Base-by-base conservation (phyloP, 2,329 filamentous ascomycete species). In the Lachnellula occidentalis region DNA sequence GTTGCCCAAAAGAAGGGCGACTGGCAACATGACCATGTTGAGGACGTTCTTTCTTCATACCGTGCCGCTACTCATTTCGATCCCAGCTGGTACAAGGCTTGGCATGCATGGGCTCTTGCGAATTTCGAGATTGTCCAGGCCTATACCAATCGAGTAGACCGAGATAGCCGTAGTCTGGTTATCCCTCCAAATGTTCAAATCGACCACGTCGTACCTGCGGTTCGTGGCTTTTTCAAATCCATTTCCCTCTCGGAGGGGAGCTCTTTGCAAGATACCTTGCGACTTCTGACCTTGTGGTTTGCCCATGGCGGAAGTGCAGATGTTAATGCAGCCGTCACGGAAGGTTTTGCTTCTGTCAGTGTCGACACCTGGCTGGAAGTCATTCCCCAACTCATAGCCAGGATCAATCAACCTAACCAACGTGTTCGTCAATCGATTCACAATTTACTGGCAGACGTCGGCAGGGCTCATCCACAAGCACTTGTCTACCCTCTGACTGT, bases 281-380 rank as follows among this genome's bases (percentile, higher is more conserved):
- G 94, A 52, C 76, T 99, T 43, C 79, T 99, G 45, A 97, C 94
- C 0, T 75, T 99, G 8, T 99, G 94, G 94, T 97, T 99, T 70
- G 87, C 88, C 3, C 91, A 99, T 66, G 94, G 94, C 50, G 89
- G 90, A 21, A 86, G 90, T 66, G 77, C 83, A 27, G 92, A 97
- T 61, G 95, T 99, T 58, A 96, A 92, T 65, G 76, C 81, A 15
- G 89, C 88, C 15, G 89, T 99, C 22, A 91, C 86, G 0, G 92
- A 97, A 68, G 94, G 95, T 5, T 95, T 96, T 61, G 81, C 87
- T 0, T 88, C 88, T 37, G 91, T 99, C 61, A 96, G 89, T 67
- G 89, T 99, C 53, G 94, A 99, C 71, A 97, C 92, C 1, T 99
- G 94, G 95, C 82, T 99, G 17, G 92, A 97, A 67, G 95, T 99